Base-by-base conservation (phyloP, 208 protist genomes). In the Crithidia bombi region DNA sequence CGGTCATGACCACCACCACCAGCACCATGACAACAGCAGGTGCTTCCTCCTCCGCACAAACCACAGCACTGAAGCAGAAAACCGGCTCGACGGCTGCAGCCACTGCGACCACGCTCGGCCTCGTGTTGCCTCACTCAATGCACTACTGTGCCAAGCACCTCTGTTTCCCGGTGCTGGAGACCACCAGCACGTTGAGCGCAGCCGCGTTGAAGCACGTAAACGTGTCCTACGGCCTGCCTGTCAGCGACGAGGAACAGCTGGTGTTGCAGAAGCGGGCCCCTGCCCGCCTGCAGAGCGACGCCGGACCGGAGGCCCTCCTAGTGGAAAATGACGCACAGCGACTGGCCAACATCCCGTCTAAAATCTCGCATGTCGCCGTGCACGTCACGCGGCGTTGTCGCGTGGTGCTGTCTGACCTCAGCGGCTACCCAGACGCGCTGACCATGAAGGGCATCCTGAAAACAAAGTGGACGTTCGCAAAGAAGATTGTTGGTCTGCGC, bases 321-420 rank as follows among this genome's bases (percentile, higher is more conserved):
- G 52, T 92, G 15, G 75, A 83, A 26, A 92, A 96, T 73, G 88
- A 96, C 80, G 88, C 88, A 23, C 91, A 96, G 73, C 64, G 74
- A n/a, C 86, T 94, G 65, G 88, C 87, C 17, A 96, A 93, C 62
- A 89, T 91, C 19, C 91, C 91, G 1, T 91, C 87, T 2, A 94
- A 96, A 58, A 83, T 91, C 19, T 73, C 73, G 5, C 41, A 47
- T 14, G 61, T 86, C 1, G 75, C 14, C 4, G 35, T 68, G 32
- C 52, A 59, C 21, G 55, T 80, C 23, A 50, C 56, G 23, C 79
- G 85, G 43, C 74, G 70, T 36, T 89, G 82, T 69, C 81, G 83
- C 35, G 78, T 93, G 21, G 47, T 96, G n/a, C 68, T 85, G 38
- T 86, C 70, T 7, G 89, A 94, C 63, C 81, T 96, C 61, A 85